Conservation (phyloP, 164 flowering plant genomes). For the Warburgia ugandensis region DNA sequence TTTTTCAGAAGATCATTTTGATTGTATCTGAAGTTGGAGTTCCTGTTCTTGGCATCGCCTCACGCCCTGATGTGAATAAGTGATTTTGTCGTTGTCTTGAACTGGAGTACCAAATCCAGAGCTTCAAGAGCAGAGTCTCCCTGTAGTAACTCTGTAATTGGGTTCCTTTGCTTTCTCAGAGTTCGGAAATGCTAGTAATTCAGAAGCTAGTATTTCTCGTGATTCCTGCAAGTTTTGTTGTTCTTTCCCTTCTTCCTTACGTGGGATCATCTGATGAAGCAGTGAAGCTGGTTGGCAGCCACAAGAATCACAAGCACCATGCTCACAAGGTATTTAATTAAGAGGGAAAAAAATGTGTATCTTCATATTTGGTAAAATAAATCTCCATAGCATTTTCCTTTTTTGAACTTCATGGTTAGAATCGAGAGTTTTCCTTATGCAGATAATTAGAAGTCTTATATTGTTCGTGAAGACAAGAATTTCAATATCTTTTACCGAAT, state of each 20-base stretch:
- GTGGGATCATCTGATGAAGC: constrained; percentile 21
- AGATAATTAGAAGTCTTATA: too few relatives aligned
- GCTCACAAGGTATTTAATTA: constrained; percentile 25
- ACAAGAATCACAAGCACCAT: constrained; percentile 10
- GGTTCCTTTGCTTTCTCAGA: constrained; percentile 5
- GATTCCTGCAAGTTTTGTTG: constrained; percentile 14
- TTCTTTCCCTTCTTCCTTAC: constrained; percentile 22
- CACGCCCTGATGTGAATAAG: too few relatives aligned
- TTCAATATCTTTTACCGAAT: too few relatives aligned
- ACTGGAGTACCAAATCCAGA: not conserved
- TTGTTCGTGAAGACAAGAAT: too few relatives aligned
- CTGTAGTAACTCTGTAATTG: not conserved
- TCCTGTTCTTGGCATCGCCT: too few relatives aligned
- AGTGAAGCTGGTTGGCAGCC: not conserved
- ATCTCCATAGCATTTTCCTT: not conserved
- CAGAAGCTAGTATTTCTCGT: constrained; percentile 14
- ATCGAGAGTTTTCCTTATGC: too few relatives aligned
- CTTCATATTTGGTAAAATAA: not conserved
- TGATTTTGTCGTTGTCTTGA: not conserved
- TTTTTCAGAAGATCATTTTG: too few relatives aligned
- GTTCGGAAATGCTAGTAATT: constrained; percentile 9
- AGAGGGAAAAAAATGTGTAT: not conserved
- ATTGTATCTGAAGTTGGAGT: too few relatives aligned
- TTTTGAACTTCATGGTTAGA: too few relatives aligned
- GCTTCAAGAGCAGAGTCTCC: not conserved